phyloP scores from a whole-genome alignment of 2,329 filamentous ascomycete species.

The Arthroderma uncinatum region DNA sequence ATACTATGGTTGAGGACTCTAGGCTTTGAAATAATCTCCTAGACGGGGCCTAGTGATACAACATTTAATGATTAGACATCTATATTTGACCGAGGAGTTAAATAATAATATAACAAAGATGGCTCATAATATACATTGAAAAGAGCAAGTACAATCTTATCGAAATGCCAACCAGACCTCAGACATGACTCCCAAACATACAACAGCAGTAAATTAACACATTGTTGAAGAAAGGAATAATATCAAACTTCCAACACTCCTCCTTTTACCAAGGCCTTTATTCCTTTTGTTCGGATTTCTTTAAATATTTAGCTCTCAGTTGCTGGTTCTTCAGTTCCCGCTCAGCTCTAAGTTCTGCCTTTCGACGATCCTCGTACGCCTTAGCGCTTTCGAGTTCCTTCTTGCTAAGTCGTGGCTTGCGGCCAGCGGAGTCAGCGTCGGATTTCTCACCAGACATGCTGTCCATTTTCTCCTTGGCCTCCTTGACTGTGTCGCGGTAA shows the following conservation, averaged over 20 bases:
- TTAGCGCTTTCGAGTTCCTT: slow-evolving; percentile 23
- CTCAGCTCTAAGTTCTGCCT: slow-evolving; percentile 21
- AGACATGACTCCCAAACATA: neutral
- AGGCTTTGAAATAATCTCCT: neutral
- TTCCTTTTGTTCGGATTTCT: slow-evolving; percentile 7
- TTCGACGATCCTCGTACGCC: slow-evolving; percentile 24
- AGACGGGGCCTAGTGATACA: neutral
- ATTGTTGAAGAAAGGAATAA: neutral
- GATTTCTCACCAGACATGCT: slow-evolving; percentile 17
- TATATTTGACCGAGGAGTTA: neutral
- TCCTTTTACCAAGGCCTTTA: neutral
- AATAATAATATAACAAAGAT: slow-evolving; percentile 1
- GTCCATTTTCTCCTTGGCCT: slow-evolving; percentile 17
- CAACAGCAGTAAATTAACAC: neutral
- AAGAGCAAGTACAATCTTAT: neutral
- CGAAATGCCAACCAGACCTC: slow-evolving; percentile 1
- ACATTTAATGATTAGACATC: neutral
- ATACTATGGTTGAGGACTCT: neutral
- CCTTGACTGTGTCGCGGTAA: slow-evolving; percentile 18
- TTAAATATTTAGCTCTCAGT: slow-evolving; percentile 8
- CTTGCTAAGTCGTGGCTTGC: slow-evolving; percentile 20
- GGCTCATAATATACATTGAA: slow-evolving; percentile 4
- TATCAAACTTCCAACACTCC: neutral
- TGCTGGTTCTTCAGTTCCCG: slow-evolving; percentile 26
- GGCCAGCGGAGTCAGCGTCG: slow-evolving; percentile 16